Evolutionary conservation across 108 stramenopile genomes (phyloP).

Genomic region (Fistulifera pelliculosa): DNA sequence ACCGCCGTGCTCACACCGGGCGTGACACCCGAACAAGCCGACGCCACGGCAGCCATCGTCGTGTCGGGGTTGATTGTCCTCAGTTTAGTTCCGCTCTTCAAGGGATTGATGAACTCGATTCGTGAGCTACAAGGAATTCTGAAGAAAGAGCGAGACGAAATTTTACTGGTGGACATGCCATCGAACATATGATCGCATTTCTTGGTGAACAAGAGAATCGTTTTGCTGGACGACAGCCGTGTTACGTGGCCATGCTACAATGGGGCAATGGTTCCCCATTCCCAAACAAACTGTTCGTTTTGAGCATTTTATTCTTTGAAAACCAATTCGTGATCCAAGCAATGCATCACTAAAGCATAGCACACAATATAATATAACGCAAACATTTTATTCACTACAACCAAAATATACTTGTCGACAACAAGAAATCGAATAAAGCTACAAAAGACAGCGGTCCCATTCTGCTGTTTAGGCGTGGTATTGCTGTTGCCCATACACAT

Average conservation of each 20-base stretch:
- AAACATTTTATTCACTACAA: not conserved
- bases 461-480: constrained; percentile 9
- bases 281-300: too few relatives aligned
- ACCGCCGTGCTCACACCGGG: constrained; percentile 32
- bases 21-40: constrained; percentile 49
- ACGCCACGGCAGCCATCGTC: constrained; percentile 64
- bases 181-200: too few relatives aligned
- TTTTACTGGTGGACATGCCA: too few relatives aligned
- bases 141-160: constrained; percentile 5
- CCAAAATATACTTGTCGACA: not conserved
- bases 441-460: too few relatives aligned
- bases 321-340: not conserved
- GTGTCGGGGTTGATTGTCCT: constrained; percentile 59
- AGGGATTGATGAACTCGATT: constrained; percentile 36
- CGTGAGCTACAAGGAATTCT: constrained; percentile 27
- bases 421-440: too few relatives aligned
- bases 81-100: constrained; percentile 47
- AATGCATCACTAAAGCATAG: not conserved
- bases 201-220: too few relatives aligned
- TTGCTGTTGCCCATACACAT: constrained; percentile 7
- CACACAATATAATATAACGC: not conserved
- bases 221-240: too few relatives aligned
- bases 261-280: too few relatives aligned
- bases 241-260: too few relatives aligned
- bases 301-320: too few relatives aligned